Percentiles rank a stretch among this genome's conserved stretches.
Evolutionary conservation across 495 filamentous ascomycete genomes (phyloP).

Genomic region (Daldinia childiae): DNA sequence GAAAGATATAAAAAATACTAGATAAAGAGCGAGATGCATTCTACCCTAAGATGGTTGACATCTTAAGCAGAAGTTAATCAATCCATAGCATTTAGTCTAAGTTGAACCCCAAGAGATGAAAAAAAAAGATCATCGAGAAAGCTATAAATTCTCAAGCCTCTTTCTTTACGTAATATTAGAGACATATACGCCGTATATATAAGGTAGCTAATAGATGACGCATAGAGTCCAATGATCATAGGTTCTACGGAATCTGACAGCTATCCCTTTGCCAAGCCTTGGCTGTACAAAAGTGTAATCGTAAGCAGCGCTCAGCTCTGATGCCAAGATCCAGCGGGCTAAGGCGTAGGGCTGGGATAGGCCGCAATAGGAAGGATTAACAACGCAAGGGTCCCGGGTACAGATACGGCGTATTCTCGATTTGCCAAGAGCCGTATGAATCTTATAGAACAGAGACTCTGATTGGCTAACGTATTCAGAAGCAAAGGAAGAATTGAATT

Average conservation of each 20-base stretch:
- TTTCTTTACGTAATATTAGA: not conserved
- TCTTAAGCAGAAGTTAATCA: not conserved
- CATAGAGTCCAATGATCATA: not conserved
- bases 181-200: not conserved
- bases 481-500: constrained; percentile 1
- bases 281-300: not conserved
- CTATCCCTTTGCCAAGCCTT: not conserved
- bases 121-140: not conserved
- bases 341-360: constrained; percentile 14
- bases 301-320: not conserved
- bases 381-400: not conserved
- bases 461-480: constrained; percentile 17
- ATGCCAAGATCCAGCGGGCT: constrained; percentile 11
- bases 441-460: not conserved
- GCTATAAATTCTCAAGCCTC: not conserved
- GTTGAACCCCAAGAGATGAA: not conserved
- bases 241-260: not conserved
- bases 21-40: not conserved
- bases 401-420: constrained; percentile 34
- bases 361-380: constrained; percentile 11
- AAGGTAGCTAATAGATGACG: not conserved
- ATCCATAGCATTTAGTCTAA: not conserved
- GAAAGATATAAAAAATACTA: not conserved
- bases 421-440: constrained; percentile 3
- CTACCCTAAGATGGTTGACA: not conserved